Conservation (phyloP, 2,329 filamentous ascomycete genomes). For the Fusarium camptoceras region DNA sequence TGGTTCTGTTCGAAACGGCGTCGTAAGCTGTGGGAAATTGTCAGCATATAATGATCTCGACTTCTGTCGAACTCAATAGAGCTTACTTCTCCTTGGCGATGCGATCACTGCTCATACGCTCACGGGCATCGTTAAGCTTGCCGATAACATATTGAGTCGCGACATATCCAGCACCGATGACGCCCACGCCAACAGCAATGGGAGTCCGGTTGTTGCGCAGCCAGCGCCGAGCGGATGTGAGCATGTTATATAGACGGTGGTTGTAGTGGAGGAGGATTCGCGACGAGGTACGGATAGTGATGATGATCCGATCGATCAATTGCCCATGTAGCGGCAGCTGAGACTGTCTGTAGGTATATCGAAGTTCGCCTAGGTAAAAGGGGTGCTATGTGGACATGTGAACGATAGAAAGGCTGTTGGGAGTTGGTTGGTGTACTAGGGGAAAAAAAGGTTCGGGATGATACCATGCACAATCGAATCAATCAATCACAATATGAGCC, state of each 20-base stretch:
- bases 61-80: neutral
- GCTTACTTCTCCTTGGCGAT: constrained; percentile 95
- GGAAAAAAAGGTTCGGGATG: constrained; percentile 13
- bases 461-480: constrained; percentile 18
- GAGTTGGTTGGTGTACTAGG: constrained; percentile 13
- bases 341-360: constrained; percentile 1
- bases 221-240: constrained; percentile 85
- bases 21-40: constrained; percentile 72
- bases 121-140: constrained; percentile 92
- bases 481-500: constrained; percentile 21
- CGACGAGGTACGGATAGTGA: neutral
- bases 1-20: constrained; percentile 99
- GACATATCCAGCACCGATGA: constrained; percentile 90
- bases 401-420: constrained; percentile 14
- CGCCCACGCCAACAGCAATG: constrained; percentile 86
- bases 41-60: constrained; percentile 6
- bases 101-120: constrained; percentile 95
- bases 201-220: constrained; percentile 90
- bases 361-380: constrained; percentile 7
- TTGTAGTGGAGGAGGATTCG: constrained; percentile 4
- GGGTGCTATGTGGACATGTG: constrained; percentile 21
- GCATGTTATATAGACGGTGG: constrained; percentile 58
- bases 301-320: constrained; percentile 25
- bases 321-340: constrained; percentile 25
- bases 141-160: constrained; percentile 91